Percentiles rank a stretch among this genome's conserved stretches.
These are phyloP conservation scores for Hysterium pulicare DNA, from an alignment of 2,329 filamentous ascomycete genomes.

Conservation along the genomic window DNA sequence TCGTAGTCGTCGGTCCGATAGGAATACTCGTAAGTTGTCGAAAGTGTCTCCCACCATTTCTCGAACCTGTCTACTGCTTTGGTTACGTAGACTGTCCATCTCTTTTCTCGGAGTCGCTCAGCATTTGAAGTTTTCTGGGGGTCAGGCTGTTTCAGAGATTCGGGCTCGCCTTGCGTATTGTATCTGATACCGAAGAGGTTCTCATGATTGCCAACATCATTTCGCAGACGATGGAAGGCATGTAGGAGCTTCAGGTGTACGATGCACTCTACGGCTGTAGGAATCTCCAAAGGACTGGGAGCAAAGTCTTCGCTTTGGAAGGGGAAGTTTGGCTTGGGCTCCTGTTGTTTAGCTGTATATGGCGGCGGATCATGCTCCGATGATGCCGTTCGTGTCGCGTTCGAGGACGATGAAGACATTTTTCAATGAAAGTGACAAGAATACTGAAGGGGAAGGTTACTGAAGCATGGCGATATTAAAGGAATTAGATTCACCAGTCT, in stretches of 20 bases:
- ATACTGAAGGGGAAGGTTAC: too few species aligned
- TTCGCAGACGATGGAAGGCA: slow-evolving; percentile 64
- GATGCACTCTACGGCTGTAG: slow-evolving; percentile 58
- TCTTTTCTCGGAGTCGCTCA: slow-evolving; percentile 63
- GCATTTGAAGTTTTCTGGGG: slow-evolving; percentile 30
- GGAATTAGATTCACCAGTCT: too few species aligned
- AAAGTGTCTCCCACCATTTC: slow-evolving; percentile 56
- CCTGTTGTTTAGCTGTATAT: background rate
- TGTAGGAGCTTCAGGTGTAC: slow-evolving; percentile 72
- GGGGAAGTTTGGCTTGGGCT: background rate
- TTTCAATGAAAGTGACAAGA: too few species aligned
- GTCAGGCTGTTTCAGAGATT: background rate
- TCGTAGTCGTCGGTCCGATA: slow-evolving; percentile 8
- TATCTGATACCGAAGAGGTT: slow-evolving; percentile 63
- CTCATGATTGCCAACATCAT: slow-evolving; percentile 63
- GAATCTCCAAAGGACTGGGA: slow-evolving; percentile 35
- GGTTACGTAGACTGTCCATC: slow-evolving; percentile 68
- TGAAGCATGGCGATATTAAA: too few species aligned
- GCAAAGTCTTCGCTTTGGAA: slow-evolving; percentile 27
- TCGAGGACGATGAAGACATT: too few species aligned
- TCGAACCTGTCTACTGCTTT: slow-evolving; percentile 67
- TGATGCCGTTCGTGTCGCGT: too few species aligned
- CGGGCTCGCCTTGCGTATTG: too few species aligned
- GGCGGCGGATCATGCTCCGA: background rate
- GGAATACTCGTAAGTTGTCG: too few species aligned